Conservation (phyloP, 176 grass and related monocot species). For the Carex myosuroides region DNA sequence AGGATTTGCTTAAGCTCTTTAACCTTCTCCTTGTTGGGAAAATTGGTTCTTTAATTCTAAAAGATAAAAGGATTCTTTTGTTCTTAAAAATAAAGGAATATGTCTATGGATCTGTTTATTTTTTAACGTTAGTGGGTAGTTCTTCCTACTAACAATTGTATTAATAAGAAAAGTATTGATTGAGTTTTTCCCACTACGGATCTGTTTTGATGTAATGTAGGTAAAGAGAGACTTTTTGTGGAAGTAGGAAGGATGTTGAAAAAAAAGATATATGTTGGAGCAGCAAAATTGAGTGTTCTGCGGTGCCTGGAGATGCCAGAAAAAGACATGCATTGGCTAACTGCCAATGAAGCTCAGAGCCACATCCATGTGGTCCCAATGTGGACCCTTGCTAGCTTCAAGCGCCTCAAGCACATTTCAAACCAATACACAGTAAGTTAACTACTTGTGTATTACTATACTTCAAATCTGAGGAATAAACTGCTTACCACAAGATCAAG, state of each 20-base stretch:
- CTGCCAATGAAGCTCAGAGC: slow-evolving; percentile 84
- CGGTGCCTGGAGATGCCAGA: slow-evolving; percentile 59
- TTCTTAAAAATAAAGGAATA: not conserved
- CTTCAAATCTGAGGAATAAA: not conserved
- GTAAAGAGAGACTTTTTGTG: slow-evolving; percentile 79
- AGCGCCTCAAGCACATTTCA: slow-evolving; percentile 69
- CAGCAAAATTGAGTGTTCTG: slow-evolving; percentile 65
- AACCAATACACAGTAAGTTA: slow-evolving; percentile 80
- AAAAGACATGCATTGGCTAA: slow-evolving; percentile 86
- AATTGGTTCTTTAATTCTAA: not conserved
- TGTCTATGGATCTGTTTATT: too few relatives aligned
- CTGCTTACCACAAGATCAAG: not conserved
- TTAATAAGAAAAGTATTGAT: too few relatives aligned
- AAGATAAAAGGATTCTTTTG: not conserved
- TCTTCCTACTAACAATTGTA: not conserved
- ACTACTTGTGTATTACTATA: not conserved
- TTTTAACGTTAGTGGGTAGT: too few relatives aligned
- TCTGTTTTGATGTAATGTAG: slow-evolving; percentile 26
- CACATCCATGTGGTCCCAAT: slow-evolving; percentile 96
- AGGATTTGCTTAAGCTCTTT: not conserved
- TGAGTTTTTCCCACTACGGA: not conserved
- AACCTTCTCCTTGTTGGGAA: slow-evolving; percentile 1
- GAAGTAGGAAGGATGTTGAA: slow-evolving; percentile 80
- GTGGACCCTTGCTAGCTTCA: slow-evolving; percentile 97
- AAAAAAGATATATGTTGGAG: slow-evolving; percentile 84